Evolutionary conservation across 768 basidiomycete genomes (phyloP), one percentile per base, ranked within the genome.

Genomic region (Pulveroboletus ravenelii): DNA sequence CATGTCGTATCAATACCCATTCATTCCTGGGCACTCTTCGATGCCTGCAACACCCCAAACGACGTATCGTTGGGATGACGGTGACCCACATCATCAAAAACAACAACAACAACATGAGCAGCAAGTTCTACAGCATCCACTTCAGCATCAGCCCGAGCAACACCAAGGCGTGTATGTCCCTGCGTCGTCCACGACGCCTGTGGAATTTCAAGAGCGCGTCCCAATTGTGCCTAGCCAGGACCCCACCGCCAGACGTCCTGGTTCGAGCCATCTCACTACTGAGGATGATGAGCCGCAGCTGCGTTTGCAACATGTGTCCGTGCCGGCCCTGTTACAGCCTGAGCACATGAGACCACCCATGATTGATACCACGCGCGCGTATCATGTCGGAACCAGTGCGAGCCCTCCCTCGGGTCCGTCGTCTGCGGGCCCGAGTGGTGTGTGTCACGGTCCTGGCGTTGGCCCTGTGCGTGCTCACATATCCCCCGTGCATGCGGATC

Each of bases 1-100:
- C 66, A 79, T 78, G 78, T 78, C 78, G 62, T 78, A 74, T 68
- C 72, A 73, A 54, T 74, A 63, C 56, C 73, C 75, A 56, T 74
- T 72, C 67, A 63, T 70, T 57, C 68, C 67, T 61, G 77, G 77
- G 64, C 69, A 72, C 62, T 72, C 72, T 63, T 76, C 78, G 27
- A 70, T 70, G 57, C 74, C 79, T 41, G 63, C 77, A 25, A 78
- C 78, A 12, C 78, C 79, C 10, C 70, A 70, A 60, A 69, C 64
- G 41, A 56, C 56, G 48, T 74, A 62, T 66, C 72, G 72, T 50
- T 72, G 72, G 70, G 69, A 72, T 72, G 74, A 72, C 68, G 71
- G 60, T 71, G 27, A 67, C 14, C 44, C 6, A 9, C 55, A 38
- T n/a, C 53, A 52, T 23, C 66, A 59, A 13, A 64, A 66, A 47